Evolutionary conservation across 208 protist genomes (phyloP).

Genomic region (Acanthamoeba polyphaga): DNA sequence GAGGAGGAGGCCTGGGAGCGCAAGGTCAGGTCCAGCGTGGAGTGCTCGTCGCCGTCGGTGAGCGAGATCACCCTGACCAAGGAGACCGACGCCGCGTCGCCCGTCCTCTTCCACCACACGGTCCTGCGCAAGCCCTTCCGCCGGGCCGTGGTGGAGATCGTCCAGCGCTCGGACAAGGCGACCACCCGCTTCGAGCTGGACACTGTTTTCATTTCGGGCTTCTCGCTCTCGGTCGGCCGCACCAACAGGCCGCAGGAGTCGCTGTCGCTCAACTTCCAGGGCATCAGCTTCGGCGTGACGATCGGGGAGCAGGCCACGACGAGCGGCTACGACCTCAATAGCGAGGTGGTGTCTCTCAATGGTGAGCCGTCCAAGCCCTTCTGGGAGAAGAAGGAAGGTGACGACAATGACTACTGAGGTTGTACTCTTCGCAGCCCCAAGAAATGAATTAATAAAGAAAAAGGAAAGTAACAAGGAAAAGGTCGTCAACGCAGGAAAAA

Average conservation of each 20-base stretch:
- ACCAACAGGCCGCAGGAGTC: not conserved
- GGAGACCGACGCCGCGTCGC: conserved; percentile 34
- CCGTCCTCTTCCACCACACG: not conserved
- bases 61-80: conserved; percentile 35
- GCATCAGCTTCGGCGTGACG: not conserved
- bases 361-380: not conserved
- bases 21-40: not conserved
- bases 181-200: not conserved
- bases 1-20: conserved; percentile 44
- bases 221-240: conserved; percentile 22
- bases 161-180: not conserved
- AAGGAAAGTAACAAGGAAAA: no score
- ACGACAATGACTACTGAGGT: conserved; percentile 14
- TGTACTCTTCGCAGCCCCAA: no score
- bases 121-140: conserved; percentile 2
- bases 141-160: not conserved
- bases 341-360: not conserved
- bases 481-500: no score
- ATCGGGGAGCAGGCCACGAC: not conserved
- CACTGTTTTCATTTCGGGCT: conserved; percentile 48
- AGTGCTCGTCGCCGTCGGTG: not conserved
- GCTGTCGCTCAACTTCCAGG: conserved; percentile 12
- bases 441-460: no score
- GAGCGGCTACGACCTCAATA: conserved; percentile 3
- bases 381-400: not conserved